A percentile compares a stretch with the other conserved stretches of the same genome.
Evolutionary conservation across 768 basidiomycete genomes (phyloP).

Genomic region (Mycena filopes): DNA sequence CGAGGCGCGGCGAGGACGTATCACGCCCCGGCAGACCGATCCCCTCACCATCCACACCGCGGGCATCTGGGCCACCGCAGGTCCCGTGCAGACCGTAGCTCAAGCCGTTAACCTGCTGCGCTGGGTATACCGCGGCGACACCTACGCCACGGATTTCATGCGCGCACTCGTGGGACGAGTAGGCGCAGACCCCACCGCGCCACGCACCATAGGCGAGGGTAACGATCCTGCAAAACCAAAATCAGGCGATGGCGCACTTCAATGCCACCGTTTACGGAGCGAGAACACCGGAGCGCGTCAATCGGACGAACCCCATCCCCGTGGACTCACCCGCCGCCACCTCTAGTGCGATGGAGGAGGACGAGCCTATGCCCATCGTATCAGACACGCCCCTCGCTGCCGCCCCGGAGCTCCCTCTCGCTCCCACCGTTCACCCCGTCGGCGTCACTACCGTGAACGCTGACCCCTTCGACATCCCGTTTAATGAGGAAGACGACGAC

Average conservation of each 20-base stretch:
- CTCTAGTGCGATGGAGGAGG: too few species aligned
- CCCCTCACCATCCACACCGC: background rate
- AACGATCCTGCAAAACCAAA: background rate
- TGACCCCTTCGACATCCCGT: too few species aligned
- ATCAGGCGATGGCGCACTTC: background rate
- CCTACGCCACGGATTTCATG: background rate
- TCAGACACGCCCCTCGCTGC: too few species aligned
- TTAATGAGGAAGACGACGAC: too few species aligned
- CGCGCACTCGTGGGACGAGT: background rate
- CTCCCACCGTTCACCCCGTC: too few species aligned
- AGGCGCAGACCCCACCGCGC: background rate
- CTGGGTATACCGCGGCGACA: slow-evolving; percentile 26
- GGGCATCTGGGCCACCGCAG: background rate
- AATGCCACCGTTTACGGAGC: background rate
- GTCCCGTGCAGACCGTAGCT: background rate
- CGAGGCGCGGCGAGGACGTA: background rate
- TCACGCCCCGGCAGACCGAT: background rate
- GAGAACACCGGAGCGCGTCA: too few species aligned
- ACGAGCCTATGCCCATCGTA: too few species aligned
- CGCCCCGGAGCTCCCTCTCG: too few species aligned
- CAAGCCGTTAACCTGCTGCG: background rate
- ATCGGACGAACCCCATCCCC: too few species aligned
- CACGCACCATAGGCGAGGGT: background rate
- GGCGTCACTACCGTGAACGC: too few species aligned
- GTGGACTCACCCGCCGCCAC: too few species aligned